Conservation (phyloP, 2,329 filamentous ascomycete genomes). For the Gnomoniopsis sp. region DNA sequence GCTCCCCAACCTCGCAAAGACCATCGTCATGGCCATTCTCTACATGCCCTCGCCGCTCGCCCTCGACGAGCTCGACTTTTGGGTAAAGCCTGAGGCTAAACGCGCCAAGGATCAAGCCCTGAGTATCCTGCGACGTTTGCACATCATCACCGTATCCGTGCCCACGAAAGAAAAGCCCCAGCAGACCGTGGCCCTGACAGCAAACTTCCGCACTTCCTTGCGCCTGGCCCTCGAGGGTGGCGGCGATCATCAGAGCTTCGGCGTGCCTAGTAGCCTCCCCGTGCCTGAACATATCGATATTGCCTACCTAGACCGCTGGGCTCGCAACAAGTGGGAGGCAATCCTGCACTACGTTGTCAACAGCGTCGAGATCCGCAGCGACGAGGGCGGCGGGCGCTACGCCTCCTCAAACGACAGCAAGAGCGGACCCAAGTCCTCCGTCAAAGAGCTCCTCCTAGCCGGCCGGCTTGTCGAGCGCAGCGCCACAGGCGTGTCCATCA, state of each 20-base stretch:
- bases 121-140: slow-evolving; percentile 76
- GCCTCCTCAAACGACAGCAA: slow-evolving; percentile 31
- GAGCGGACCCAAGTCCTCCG: slow-evolving; percentile 66
- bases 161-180: slow-evolving; percentile 56
- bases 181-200: slow-evolving; percentile 71
- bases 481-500: slow-evolving; percentile 63
- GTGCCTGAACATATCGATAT: slow-evolving; percentile 63
- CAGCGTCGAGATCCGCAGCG: slow-evolving; percentile 51
- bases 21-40: slow-evolving; percentile 90
- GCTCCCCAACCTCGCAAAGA: slow-evolving; percentile 92
- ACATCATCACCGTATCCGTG: slow-evolving; percentile 71
- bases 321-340: slow-evolving; percentile 87
- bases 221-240: slow-evolving; percentile 85
- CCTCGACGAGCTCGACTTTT: slow-evolving; percentile 76
- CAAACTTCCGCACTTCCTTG: slow-evolving; percentile 79
- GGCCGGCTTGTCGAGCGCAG: slow-evolving; percentile 72
- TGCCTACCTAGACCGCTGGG: slow-evolving; percentile 77
- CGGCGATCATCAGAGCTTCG: slow-evolving; percentile 83
- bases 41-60: slow-evolving; percentile 82
- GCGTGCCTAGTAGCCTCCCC: slow-evolving; percentile 70
- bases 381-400: slow-evolving; percentile 44
- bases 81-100: slow-evolving; percentile 68
- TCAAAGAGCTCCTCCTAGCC: slow-evolving; percentile 77
- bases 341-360: slow-evolving; percentile 95
- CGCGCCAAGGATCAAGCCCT: slow-evolving; percentile 80